A percentile compares a stretch with the other conserved stretches of the same genome.
Conservation (phyloP, 2,329 filamentous ascomycete species). For the Hymenoscyphus scutula region DNA sequence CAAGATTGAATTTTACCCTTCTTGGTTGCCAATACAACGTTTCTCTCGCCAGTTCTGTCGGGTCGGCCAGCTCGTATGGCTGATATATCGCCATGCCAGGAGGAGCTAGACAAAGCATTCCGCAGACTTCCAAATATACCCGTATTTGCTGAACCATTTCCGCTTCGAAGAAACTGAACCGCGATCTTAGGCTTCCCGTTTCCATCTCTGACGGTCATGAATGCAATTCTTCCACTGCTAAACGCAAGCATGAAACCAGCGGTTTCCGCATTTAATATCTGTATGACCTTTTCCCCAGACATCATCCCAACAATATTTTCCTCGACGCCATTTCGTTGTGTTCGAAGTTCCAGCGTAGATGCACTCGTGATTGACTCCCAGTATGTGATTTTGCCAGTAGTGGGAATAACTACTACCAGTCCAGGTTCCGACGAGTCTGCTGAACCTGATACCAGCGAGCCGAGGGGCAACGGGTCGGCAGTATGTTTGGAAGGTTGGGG, state of each 20-base stretch:
- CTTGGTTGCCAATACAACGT: slow-evolving; percentile 74
- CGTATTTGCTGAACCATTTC: slow-evolving; percentile 50
- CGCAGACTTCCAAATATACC: slow-evolving; percentile 81
- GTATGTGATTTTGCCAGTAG: slow-evolving; percentile 81
- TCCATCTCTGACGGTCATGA: slow-evolving; percentile 79
- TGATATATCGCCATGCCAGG: slow-evolving; percentile 72
- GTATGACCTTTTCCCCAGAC: slow-evolving; percentile 72
- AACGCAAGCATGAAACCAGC: slow-evolving; percentile 83
- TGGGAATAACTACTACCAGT: slow-evolving; percentile 80
- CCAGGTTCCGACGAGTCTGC: slow-evolving; percentile 79
- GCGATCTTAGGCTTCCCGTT: slow-evolving; percentile 82
- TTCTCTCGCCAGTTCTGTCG: slow-evolving; percentile 75
- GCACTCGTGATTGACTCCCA: slow-evolving; percentile 95
- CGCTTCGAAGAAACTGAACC: slow-evolving; percentile 71
- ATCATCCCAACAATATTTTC: slow-evolving; percentile 70
- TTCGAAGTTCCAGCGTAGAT: slow-evolving; percentile 74
- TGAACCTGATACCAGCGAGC: slow-evolving; percentile 76
- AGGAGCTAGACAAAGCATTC: slow-evolving; percentile 67
- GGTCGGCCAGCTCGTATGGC: slow-evolving; percentile 74
- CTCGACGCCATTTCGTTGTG: slow-evolving; percentile 78
- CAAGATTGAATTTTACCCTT: slow-evolving; percentile 79
- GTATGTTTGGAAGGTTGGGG: slow-evolving; percentile 67
- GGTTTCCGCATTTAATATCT: slow-evolving; percentile 77
- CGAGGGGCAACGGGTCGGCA: slow-evolving; percentile 74
- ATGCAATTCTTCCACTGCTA: slow-evolving; percentile 81